Conservation (phyloP, 306 rosid genomes). For the Crataegus laevigata region DNA sequence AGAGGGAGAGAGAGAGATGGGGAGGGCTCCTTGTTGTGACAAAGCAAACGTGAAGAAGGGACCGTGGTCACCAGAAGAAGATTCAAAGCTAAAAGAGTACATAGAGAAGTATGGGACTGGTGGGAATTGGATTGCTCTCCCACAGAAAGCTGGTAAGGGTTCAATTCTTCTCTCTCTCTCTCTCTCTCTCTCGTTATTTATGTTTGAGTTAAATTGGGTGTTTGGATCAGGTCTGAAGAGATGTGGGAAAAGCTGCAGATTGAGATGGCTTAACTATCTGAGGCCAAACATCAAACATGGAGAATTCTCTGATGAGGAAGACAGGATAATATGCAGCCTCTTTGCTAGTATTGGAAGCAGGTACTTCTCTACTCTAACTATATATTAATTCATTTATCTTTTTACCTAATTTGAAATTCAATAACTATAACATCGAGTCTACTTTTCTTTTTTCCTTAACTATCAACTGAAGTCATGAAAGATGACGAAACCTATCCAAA, state of each 20-base stretch:
- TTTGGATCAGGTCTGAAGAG: slow-evolving; percentile 66
- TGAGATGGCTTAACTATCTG: slow-evolving; percentile 94
- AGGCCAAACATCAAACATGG: slow-evolving; percentile 95
- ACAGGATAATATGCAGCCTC: slow-evolving; percentile 74
- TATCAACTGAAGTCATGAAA: slow-evolving; percentile 2
- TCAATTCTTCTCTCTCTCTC: background rate
- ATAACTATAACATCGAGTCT: background rate
- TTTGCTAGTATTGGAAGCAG: slow-evolving; percentile 89
- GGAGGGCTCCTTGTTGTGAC: slow-evolving; percentile 98
- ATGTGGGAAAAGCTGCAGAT: slow-evolving; percentile 92
- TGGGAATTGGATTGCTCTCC: slow-evolving; percentile 94
- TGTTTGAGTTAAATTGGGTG: background rate
- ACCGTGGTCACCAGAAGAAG: slow-evolving; percentile 98
- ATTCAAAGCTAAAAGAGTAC: slow-evolving; percentile 68
- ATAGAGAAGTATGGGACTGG: slow-evolving; percentile 80
- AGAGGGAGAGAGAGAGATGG: slow-evolving; percentile 47
- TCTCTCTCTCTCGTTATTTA: background rate
- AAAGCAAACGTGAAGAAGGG: slow-evolving; percentile 95
- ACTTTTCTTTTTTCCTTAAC: background rate
- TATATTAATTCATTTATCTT: background rate
- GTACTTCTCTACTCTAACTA: slow-evolving; percentile 13
- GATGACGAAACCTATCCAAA: slow-evolving; percentile 16
- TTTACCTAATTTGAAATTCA: background rate
- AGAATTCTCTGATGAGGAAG: slow-evolving; percentile 89
- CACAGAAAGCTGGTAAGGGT: slow-evolving; percentile 78